Percentiles rank a stretch among this genome's conserved stretches.
phyloP scores from a whole-genome alignment of 1,139 yeast species.

The Starmera stellimalicola region DNA sequence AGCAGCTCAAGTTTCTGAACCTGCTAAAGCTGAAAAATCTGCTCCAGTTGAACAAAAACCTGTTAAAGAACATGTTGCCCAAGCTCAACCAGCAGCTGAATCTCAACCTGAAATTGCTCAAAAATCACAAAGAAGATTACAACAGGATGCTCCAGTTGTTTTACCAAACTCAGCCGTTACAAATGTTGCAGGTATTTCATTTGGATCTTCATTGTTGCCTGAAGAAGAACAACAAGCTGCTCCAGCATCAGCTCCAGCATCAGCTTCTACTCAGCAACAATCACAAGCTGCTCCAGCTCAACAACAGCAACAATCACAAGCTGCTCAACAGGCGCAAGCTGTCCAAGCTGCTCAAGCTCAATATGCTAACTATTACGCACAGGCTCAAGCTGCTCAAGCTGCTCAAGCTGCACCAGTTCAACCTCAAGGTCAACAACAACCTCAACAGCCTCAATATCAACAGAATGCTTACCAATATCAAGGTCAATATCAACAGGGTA shows the following conservation, averaged over 20 bases:
- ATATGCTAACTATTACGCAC: too few species aligned
- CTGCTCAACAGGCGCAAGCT: slow-evolving; percentile 3
- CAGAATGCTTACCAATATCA: slow-evolving; percentile 8
- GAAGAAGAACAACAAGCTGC: slow-evolving; percentile 27
- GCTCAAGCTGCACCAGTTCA: slow-evolving; percentile 13
- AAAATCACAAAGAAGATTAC: slow-evolving; percentile 23
- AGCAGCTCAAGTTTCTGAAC: slow-evolving; percentile 6
- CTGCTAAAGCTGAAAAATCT: slow-evolving; percentile 7
- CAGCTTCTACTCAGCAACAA: slow-evolving; percentile 17
- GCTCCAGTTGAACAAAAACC: slow-evolving; percentile 9
- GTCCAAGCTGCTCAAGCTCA: slow-evolving; percentile 18
- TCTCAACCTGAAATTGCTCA: slow-evolving; percentile 9
- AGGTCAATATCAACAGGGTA: slow-evolving; percentile 5
- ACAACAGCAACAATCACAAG: slow-evolving; percentile 18
- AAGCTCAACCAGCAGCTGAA: slow-evolving; percentile 12
- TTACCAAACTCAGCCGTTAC: slow-evolving; percentile 53
- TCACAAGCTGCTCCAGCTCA: slow-evolving; percentile 16
- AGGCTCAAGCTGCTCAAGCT: slow-evolving; percentile 13
- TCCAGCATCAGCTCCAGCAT: slow-evolving; percentile 2
- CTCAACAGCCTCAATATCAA: slow-evolving; percentile 12
- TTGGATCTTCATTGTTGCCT: slow-evolving; percentile 54
- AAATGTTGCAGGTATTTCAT: slow-evolving; percentile 84
- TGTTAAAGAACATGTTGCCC: slow-evolving; percentile 5
- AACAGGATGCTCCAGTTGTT: slow-evolving; percentile 50
- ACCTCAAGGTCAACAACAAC: slow-evolving; percentile 13